Base-by-base conservation (phyloP, 345 rosid species). In the Xanthoceras sorbifolium region DNA sequence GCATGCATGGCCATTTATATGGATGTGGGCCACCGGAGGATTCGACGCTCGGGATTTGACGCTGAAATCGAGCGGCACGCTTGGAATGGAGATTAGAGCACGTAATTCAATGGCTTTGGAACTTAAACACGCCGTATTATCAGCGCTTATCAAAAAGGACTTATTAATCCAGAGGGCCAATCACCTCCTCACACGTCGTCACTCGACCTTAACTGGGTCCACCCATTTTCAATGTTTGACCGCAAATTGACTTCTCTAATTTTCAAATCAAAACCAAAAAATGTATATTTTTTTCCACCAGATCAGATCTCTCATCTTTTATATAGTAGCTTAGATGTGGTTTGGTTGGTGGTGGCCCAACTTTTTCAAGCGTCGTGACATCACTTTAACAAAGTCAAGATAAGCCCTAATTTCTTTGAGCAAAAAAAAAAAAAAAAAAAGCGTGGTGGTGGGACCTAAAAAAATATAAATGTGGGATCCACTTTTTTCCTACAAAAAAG, bases 11-110 rank as follows among this genome's bases (percentile, higher is more conserved):
- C 14, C 23, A 23, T 82, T 82, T 80, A 75, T 80, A 76, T 66
- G 82, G 90, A 88, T 82, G 76, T 10, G 75, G 74, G 67, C 76
- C 68, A 22, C n/a, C 12, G 28, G 14, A 7, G 40, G 71, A 88
- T 84, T 85, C 52, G 62, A 84, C 86, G 91, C 90, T 50, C 11
- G 0, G 62, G 63, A 79, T 64, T 40, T 25, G 80, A 82, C 82
- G 84, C 85, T 64, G 76, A 77, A 77, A 86, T 81, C 85, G 87
- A 86, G 86, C 40, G 82, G 85, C 87, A 86, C 87, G 90, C 92
- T 57, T 57, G 62, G 28, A 57, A 18, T 28, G 29, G 74, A 63
- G 15, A 14, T n/a, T 20, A 12, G 4, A 42, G 85, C 89, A 77
- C 92, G 69, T 54, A 44, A 59, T 87, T 82, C 87, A 23, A 83